Evolutionary conservation across 2,329 filamentous ascomycete species (phyloP), one percentile per base, ranked within the genome.

Genomic region (Aureobasidium sp.): DNA sequence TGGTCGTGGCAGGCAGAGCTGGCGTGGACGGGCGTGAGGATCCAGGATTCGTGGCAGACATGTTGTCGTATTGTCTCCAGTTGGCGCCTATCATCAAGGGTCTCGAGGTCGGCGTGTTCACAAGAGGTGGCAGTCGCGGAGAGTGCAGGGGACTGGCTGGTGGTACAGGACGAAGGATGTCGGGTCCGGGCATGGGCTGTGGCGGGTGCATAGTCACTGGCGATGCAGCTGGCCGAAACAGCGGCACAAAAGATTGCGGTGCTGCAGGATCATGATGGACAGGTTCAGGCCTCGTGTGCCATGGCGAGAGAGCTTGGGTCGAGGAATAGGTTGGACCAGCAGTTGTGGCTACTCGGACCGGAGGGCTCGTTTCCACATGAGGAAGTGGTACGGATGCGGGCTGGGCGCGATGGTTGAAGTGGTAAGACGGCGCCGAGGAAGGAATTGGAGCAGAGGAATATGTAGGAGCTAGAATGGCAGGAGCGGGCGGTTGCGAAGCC

Each of bases 221-320:
- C 29, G 53, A 45, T 57, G 53, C 53, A 36, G 53, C 41, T 15
- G 53, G 27, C n/a, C 39, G 53, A 34, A 57, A 57, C 12, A 45
- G 39, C 27, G 53, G 39, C 29, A 45, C 53, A 31, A n/a, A 4
- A 2, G 37, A 29, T 17, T 22, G 53, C 9, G 34, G 53, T 34
- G 27, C 39, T 9, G 25, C 53, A 2, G 39, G 3, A 6, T 44
- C 53, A 34, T 44, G 41, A 27, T 57, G 53, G 7, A 27, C n/a
- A 27, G 39, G n/a, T 1, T 34, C 39, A 7, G 53, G n/a, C 20
- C 27, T 22, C 22, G 20, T 17, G 17, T 57, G 41, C 39, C 41
- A 45, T 31, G 14, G 20, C 8, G 53, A 57, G 22, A 17, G 11
- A 1, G 7, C 27, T 36, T 25, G 39, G 14, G 17, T 20, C 11